phyloP scores from a whole-genome alignment of 768 basidiomycete genomes.

The Mycena leptocephala region DNA sequence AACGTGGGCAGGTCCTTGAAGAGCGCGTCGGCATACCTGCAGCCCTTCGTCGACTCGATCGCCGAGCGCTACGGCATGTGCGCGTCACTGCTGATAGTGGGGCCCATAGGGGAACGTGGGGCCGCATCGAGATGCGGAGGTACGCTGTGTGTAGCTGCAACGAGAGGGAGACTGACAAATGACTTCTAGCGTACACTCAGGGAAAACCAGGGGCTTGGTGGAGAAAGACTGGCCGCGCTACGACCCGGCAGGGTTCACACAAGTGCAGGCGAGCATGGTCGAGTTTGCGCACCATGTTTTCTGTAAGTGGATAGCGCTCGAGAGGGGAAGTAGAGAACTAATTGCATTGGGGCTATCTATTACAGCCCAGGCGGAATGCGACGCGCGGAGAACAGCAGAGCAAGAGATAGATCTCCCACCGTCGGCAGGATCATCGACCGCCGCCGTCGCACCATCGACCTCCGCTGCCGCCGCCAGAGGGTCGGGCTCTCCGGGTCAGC shows the following conservation, averaged over 20 bases:
- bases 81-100: background rate
- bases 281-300: background rate
- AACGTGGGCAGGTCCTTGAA: background rate
- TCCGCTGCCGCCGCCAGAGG: no score
- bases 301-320: background rate
- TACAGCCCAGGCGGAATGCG: no score
- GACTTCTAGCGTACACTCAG: background rate
- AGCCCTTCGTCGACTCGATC: background rate
- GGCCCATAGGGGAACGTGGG: background rate
- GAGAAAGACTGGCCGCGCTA: background rate
- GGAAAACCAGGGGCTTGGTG: background rate
- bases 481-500: no score
- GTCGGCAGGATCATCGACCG: no score
- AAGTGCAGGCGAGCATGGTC: background rate
- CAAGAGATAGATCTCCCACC: no score
- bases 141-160: background rate
- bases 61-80: background rate
- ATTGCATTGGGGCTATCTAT: no score
- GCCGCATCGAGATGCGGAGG: constrained; percentile 1
- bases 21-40: background rate
- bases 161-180: background rate
- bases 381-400: no score
- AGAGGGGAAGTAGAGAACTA: no score
- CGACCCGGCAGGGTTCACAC: background rate
- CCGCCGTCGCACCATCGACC: no score